Evolutionary conservation across 2,329 filamentous ascomycete species (phyloP).

Genomic region (Colletotrichum sp.): DNA sequence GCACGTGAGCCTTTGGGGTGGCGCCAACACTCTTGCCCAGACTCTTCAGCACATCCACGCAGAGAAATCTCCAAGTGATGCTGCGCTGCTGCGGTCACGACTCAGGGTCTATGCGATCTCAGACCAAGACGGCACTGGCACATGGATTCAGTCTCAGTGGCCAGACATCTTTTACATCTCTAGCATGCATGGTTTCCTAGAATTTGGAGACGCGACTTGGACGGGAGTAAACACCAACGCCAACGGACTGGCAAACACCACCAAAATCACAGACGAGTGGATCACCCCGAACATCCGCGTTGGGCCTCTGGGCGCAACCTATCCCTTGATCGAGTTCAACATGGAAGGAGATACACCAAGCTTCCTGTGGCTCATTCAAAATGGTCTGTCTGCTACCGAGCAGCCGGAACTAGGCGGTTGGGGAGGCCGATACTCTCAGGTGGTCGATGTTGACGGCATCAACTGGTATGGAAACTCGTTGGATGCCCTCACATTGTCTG

Average conservation of each 20-base stretch:
- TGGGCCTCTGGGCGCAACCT: conserved; percentile 44
- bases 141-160: conserved; percentile 59
- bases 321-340: conserved; percentile 54
- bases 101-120: conserved; percentile 61
- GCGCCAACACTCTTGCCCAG: conserved; percentile 56
- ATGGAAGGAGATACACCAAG: conserved; percentile 59
- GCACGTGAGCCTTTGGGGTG: conserved; percentile 59
- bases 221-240: conserved; percentile 51
- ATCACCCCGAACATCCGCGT: conserved; percentile 58
- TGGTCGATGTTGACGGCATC: conserved; percentile 29
- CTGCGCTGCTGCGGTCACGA: conserved; percentile 40
- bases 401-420: conserved; percentile 52
- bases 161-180: conserved; percentile 61
- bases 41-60: conserved; percentile 39
- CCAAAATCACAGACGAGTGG: conserved; percentile 51
- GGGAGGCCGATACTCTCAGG: conserved; percentile 49
- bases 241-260: conserved; percentile 48
- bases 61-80: conserved; percentile 35
- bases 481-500: background rate
- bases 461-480: background rate
- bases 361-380: conserved; percentile 53
- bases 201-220: conserved; percentile 61
- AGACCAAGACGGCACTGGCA: conserved; percentile 62
- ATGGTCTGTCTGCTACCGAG: conserved; percentile 50
- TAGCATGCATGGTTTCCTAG: conserved; percentile 60